A percentile compares a stretch with the other conserved stretches of the same genome.
phyloP scores from a whole-genome alignment of 306 rosid genomes.

The Prunus dulcis region DNA sequence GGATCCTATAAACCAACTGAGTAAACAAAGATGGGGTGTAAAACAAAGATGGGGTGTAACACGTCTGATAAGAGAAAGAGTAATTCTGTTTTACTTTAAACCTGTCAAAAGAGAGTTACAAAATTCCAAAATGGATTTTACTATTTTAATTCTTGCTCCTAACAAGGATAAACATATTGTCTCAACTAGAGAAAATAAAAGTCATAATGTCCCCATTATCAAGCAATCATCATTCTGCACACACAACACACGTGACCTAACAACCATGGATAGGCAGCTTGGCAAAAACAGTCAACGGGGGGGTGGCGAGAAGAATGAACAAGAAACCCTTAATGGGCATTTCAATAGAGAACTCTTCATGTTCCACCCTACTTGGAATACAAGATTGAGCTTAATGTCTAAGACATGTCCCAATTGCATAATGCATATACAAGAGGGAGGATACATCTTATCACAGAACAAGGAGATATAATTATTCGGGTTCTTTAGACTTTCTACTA shows the following conservation, averaged over 20 bases:
- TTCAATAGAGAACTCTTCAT: background rate
- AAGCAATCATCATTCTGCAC: background rate
- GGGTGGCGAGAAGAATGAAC: background rate
- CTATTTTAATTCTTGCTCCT: background rate
- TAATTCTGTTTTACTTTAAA: background rate
- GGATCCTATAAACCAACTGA: background rate
- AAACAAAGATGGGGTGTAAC: background rate
- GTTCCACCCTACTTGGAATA: background rate
- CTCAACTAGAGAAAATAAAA: background rate
- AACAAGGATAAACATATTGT: conserved; percentile 1
- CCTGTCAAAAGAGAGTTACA: background rate
- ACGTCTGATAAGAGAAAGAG: background rate
- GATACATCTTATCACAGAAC: background rate
- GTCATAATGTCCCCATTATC: background rate
- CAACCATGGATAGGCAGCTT: background rate
- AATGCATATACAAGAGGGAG: background rate
- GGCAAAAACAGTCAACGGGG: background rate
- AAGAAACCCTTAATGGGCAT: background rate
- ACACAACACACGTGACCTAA: background rate
- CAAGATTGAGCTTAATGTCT: background rate
- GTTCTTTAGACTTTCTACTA: background rate
- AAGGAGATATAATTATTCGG: background rate
- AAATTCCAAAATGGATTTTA: background rate
- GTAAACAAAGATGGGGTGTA: background rate
- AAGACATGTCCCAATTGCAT: background rate